Evolutionary conservation across 495 filamentous ascomycete genomes (phyloP), one percentile per base, ranked within the genome.

Genomic region (Lasiosphaeris hirsuta): DNA sequence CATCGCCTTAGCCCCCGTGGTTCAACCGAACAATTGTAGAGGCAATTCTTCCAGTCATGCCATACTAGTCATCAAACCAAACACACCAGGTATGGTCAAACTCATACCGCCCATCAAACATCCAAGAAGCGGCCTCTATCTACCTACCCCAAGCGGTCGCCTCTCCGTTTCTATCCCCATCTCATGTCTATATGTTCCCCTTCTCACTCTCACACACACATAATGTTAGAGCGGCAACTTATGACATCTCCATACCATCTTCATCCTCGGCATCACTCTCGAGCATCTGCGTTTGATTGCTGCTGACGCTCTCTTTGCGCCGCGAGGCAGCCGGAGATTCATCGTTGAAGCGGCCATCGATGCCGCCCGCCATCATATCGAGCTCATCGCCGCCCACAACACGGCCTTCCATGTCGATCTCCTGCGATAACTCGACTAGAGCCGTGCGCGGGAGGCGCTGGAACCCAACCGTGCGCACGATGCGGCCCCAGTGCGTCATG

Each of bases 401-500:
- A 10, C 94, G 79, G 38, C 91, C 91, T 59, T 97, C 94, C 58
- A 84, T 86, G 68, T 97, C 95, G 23, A 95, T 87, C 62, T 95
- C 90, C 67, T 94, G 90, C 54, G 88, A 94, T n/a, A 98, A 78
- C 63, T 96, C 91, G 46, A 96, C 86, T 39, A 97, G 76, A 50
- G 88, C 89, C 37, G 79, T 72, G 43, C 88, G 85, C 51, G 84
- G 88, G 42, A 98, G 77, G 46, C 84, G 84, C 63, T 87, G 82
- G 77, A 98, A 98, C 0, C 89, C 92, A 15, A 81, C 78, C 0
- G 92, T 97, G 42, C 95, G 85, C 17, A 96, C 93, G 15, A 98
- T 82, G 33, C 95, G 87, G 48, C 94, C 94, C 95, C 95, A 98
- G 73, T 97, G 87, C 37, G 85, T 84, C 64, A 97, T 82, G 64